Conservation (phyloP, 805 yeast genomes). For the Blastobotrys parvus region DNA sequence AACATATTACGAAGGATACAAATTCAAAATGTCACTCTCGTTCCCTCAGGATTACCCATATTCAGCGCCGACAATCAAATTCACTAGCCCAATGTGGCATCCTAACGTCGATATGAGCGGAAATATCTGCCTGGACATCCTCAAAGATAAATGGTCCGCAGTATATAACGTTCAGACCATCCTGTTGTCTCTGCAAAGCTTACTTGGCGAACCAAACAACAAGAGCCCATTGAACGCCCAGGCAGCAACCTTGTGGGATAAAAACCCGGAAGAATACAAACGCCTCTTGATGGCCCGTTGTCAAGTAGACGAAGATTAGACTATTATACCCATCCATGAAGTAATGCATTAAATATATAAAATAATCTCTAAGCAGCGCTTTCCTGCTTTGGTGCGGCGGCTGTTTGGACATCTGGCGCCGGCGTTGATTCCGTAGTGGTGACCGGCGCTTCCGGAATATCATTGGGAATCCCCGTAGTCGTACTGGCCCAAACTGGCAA, state of each 20-base stretch:
- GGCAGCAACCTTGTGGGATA: conserved; percentile 50
- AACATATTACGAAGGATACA: conserved; percentile 48
- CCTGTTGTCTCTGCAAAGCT: conserved; percentile 47
- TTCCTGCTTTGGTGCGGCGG: too few species aligned
- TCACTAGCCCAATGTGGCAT: conserved; percentile 55
- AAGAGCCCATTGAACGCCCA: conserved; percentile 46
- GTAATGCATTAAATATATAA: neutral
- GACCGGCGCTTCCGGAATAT: too few species aligned
- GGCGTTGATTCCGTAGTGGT: too few species aligned
- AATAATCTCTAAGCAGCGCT: neutral
- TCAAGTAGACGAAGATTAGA: conserved; percentile 26
- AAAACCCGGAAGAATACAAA: conserved; percentile 35
- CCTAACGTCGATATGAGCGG: conserved; percentile 60
- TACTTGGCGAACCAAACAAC: conserved; percentile 58
- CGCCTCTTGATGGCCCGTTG: conserved; percentile 32
- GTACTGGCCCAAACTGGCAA: conserved; percentile 34
- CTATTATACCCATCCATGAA: too few species aligned
- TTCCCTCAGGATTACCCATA: conserved; percentile 53
- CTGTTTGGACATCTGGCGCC: too few species aligned
- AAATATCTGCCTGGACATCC: conserved; percentile 55
- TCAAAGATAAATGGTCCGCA: conserved; percentile 60
- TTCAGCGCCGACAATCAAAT: conserved; percentile 47
- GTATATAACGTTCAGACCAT: conserved; percentile 55
- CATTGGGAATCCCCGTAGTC: too few species aligned
- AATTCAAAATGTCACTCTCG: conserved; percentile 40